phyloP scores from a whole-genome alignment of 345 rosid genomes.

The Acer campestre region DNA sequence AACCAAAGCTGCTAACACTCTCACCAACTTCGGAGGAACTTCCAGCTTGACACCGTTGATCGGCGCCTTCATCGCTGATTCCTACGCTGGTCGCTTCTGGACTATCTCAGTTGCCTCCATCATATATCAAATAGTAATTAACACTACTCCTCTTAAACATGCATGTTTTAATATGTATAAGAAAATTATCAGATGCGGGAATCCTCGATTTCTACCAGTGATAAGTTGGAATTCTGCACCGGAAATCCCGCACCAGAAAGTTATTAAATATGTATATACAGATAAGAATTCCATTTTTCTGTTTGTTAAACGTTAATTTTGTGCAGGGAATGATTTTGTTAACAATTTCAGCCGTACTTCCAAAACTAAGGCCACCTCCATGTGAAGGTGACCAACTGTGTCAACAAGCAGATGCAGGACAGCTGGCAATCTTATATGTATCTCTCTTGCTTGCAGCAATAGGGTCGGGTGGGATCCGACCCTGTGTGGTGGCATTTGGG shows the following conservation, averaged over 20 bases:
- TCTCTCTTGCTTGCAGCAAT: conserved; percentile 73
- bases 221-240: too few relatives aligned
- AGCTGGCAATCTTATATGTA: conserved; percentile 58
- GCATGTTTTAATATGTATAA: too few relatives aligned
- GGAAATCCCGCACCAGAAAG: too few relatives aligned
- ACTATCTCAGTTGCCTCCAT: conserved; percentile 68
- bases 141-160: background rate
- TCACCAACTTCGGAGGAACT: conserved; percentile 87
- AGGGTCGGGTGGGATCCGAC: conserved; percentile 81
- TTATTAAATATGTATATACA: too few relatives aligned
- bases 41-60: conserved; percentile 79
- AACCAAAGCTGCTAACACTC: conserved; percentile 90
- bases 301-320: background rate
- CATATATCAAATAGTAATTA: conserved; percentile 65
- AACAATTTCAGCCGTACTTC: conserved; percentile 76
- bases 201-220: too few relatives aligned
- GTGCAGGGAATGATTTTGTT: conserved; percentile 72
- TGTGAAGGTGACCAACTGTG: conserved; percentile 60
- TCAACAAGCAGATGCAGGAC: conserved; percentile 62
- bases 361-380: conserved; percentile 71
- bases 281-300: background rate
- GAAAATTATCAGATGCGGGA: too few relatives aligned
- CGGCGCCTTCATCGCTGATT: conserved; percentile 86
- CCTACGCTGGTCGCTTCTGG: conserved; percentile 91
- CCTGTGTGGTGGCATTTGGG: conserved; percentile 87